These are phyloP conservation scores for Candida namnaoensis DNA, from an alignment of 805 yeast genomes.

Conservation along the genomic window DNA sequence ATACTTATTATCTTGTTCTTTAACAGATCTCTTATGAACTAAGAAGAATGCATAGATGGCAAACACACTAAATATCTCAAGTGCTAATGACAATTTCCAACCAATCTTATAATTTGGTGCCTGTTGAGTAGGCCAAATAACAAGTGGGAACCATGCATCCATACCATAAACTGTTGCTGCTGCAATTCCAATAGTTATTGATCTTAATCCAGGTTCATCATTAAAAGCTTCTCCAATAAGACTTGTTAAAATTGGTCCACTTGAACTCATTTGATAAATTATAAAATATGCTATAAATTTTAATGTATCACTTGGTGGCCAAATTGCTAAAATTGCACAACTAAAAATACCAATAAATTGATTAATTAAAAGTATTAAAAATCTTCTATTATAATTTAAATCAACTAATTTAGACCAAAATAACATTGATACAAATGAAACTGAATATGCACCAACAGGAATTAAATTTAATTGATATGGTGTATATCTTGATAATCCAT, in stretches of 20 bases:
- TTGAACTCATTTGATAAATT: constrained; percentile 1
- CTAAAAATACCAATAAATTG: constrained; percentile 1
- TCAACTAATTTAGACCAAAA: constrained; percentile 8
- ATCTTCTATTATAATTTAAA: constrained; percentile 1
- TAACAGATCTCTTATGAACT: constrained; percentile 1
- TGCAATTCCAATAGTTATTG: constrained; percentile 29
- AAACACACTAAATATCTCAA: constrained; percentile 1
- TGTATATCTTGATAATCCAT: neutral
- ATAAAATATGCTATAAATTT: constrained; percentile 1
- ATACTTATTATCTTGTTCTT: no score
- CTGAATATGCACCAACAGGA: constrained; percentile 12
- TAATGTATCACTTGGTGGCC: neutral
- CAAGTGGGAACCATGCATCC: constrained; percentile 30
- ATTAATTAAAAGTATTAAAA: constrained; percentile 1
- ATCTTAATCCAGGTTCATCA: constrained; percentile 27
- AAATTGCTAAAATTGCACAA: constrained; percentile 1
- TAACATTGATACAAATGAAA: constrained; percentile 7
- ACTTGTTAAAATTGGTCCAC: constrained; percentile 1
- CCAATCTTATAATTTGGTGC: constrained; percentile 33
- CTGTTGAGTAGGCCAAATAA: constrained; percentile 34
- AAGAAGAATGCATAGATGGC: neutral
- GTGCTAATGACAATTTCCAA: constrained; percentile 9
- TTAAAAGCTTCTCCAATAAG: constrained; percentile 1
- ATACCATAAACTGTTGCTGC: constrained; percentile 30
- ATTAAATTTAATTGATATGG: constrained; percentile 8